These are phyloP conservation scores for Juglanconis oblonga DNA, from an alignment of 2,329 filamentous ascomycete genomes.

Conservation along the genomic window DNA sequence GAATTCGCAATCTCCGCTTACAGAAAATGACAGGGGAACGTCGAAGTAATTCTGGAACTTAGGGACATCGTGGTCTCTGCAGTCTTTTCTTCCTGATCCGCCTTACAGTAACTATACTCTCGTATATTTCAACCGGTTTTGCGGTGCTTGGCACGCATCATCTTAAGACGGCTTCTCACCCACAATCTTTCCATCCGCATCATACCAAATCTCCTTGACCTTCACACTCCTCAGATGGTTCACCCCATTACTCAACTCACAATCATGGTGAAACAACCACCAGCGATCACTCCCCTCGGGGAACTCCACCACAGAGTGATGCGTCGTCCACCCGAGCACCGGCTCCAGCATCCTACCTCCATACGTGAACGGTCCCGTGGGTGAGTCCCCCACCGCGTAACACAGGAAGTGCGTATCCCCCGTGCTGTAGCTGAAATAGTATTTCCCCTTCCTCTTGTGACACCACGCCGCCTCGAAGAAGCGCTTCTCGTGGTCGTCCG, in stretches of 20 bases:
- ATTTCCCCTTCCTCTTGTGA: conserved; percentile 67
- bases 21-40: too few species aligned
- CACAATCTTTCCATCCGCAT: conserved; percentile 60
- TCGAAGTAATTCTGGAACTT: too few species aligned
- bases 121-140: too few species aligned
- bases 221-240: conserved; percentile 73
- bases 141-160: not conserved
- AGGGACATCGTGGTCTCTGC: too few species aligned
- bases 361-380: conserved; percentile 71
- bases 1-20: too few species aligned
- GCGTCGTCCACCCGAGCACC: conserved; percentile 77
- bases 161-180: conserved; percentile 32
- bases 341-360: conserved; percentile 70
- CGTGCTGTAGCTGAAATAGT: conserved; percentile 77
- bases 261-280: conserved; percentile 77
- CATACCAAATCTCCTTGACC: conserved; percentile 72
- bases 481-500: conserved; percentile 68
- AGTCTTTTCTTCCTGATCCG: too few species aligned
- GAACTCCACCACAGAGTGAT: conserved; percentile 76
- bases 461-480: conserved; percentile 84
- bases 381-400: conserved; percentile 64
- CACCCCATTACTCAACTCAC: conserved; percentile 63
- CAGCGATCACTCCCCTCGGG: conserved; percentile 51
- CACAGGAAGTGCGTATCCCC: conserved; percentile 74
- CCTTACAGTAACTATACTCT: too few species aligned